Evolutionary conservation across 345 rosid genomes (phyloP), one percentile per base, ranked within the genome.

Genomic region (Physaria fendleri): DNA sequence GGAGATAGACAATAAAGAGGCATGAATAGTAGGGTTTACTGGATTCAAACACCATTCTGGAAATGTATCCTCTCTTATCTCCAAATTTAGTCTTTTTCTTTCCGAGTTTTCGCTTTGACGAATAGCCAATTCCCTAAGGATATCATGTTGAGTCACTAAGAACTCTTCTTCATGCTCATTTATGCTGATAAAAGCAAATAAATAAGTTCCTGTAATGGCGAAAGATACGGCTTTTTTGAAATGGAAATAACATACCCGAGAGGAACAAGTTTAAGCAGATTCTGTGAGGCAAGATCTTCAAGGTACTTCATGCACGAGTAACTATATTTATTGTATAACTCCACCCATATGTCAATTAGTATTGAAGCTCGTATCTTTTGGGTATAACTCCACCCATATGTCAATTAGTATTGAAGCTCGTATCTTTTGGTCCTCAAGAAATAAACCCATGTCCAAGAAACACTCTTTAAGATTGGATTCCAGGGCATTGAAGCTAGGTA

Each of bases 331-430:
- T 74, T 17, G 14, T 82, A 64, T 62, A 72, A 54, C 69, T 76
- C 91, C 27, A 42, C 43, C 84, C 84, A 87, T 66, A 80, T 70
- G 59, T 84, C 86, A 48, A 77, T 64, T 2, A 84, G 76, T 9
- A 74, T 48, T 2, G 78, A 43, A 12, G 77, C 74, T 12, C 81
- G 79, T 48, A 79, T 77, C 71, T 45, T 67, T 33, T 71, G 82
- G 59, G n/a, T n/a, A n/a, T n/a, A n/a, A n/a, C n/a, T n/a, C 91
- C 27, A 42, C 43, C 84, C 84, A 87, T 66, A 80, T 70, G 59
- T 84, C 86, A 48, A 77, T 64, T 2, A 84, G 76, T 9, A 74
- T 48, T 2, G 78, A 43, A 12, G 77, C 74, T 12, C 81, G 79
- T 48, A 79, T 77, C 71, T 45, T 67, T 33, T 71, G 82, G 59